phyloP scores from a whole-genome alignment of 75 land plant species.

The Sequoiadendron giganteum region DNA sequence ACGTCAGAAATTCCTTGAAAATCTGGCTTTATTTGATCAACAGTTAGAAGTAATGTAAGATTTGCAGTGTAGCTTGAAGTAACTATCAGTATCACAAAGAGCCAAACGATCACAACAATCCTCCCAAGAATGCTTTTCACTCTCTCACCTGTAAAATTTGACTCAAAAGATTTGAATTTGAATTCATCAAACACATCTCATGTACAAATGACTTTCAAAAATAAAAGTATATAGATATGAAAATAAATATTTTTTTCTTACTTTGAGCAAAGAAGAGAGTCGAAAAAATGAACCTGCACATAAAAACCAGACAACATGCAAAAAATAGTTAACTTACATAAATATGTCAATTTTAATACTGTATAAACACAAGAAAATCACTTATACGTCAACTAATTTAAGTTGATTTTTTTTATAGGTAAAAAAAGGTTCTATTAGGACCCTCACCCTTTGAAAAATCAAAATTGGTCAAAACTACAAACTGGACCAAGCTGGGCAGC shows the following conservation, averaged over 20 bases:
- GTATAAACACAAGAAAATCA: not conserved
- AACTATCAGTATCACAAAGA: slow-evolving; percentile 23
- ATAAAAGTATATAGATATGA: not conserved
- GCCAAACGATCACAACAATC: slow-evolving; percentile 24
- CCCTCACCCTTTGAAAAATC: no score
- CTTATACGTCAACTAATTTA: not conserved
- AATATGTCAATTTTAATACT: not conserved
- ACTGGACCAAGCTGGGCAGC: no score
- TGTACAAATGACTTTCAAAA: not conserved
- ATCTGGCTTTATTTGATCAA: slow-evolving; percentile 15
- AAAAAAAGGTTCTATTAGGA: no score
- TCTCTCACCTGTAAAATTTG: slow-evolving; percentile 17
- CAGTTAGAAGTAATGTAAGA: slow-evolving; percentile 20
- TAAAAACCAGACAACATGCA: not conserved
- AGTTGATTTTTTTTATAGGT: no score
- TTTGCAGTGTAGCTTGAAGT: slow-evolving; percentile 27
- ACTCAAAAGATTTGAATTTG: not conserved
- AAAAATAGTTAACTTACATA: not conserved
- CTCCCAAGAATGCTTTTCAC: slow-evolving; percentile 27
- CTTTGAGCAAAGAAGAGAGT: slow-evolving; percentile 31
- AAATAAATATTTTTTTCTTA: slow-evolving; percentile 11
- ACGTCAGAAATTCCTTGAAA: slow-evolving; percentile 15
- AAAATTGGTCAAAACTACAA: no score
- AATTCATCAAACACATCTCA: not conserved
- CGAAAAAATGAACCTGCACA: slow-evolving; percentile 31